phyloP scores from a whole-genome alignment of 1,284 basidiomycete species.

The Ceratobasidium sp. region DNA sequence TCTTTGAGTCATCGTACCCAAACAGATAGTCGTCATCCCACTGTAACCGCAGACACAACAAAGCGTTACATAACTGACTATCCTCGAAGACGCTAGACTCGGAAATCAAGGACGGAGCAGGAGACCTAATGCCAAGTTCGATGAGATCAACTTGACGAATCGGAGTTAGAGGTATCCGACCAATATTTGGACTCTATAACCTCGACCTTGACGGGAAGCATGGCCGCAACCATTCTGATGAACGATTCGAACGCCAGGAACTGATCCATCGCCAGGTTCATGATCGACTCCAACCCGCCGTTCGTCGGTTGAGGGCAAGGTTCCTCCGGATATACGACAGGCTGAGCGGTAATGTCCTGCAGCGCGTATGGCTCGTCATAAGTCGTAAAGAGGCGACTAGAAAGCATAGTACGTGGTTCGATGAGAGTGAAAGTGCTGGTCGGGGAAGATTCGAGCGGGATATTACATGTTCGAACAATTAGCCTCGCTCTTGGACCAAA shows the following conservation, averaged over 20 bases:
- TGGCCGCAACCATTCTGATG: neutral
- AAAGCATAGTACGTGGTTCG: neutral
- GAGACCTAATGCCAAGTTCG: too few relatives aligned
- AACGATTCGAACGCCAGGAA: neutral
- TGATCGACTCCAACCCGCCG: neutral
- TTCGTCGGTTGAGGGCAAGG: neutral
- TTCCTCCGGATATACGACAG: neutral
- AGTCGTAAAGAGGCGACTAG: neutral
- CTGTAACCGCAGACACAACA: neutral
- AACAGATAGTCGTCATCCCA: neutral
- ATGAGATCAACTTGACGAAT: neutral
- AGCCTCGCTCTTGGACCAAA: too few relatives aligned
- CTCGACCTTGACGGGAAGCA: neutral
- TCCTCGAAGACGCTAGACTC: neutral
- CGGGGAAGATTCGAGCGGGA: too few relatives aligned
- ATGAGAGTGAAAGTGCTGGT: too few relatives aligned
- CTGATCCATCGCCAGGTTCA: neutral
- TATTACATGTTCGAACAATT: too few relatives aligned
- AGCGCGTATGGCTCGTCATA: neutral
- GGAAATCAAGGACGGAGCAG: too few relatives aligned
- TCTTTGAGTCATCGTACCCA: neutral
- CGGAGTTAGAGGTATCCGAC: neutral
- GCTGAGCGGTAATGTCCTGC: neutral
- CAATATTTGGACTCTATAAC: neutral
- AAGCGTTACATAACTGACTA: too few relatives aligned